These are phyloP conservation scores for Eutypella sp. DNA, from an alignment of 2,329 filamentous ascomycete species.

Conservation along the genomic window DNA sequence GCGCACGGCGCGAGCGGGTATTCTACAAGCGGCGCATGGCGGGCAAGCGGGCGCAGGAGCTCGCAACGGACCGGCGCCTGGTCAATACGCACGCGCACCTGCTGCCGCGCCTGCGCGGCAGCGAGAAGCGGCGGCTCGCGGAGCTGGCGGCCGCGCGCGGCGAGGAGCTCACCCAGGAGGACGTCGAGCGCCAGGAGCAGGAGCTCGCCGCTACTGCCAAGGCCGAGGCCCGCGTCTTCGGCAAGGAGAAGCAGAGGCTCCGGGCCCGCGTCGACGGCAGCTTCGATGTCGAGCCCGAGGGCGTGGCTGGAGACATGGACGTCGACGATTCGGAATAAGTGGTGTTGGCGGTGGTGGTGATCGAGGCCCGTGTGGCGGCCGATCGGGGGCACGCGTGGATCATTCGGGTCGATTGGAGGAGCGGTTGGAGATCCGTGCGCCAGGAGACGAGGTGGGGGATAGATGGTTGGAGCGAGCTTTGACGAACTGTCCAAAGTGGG, in stretches of 20 bases:
- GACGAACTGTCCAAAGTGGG: neutral
- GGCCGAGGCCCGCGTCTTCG: slow-evolving; percentile 31
- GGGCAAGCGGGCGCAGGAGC: slow-evolving; percentile 79
- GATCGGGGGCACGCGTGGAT: too few relatives aligned
- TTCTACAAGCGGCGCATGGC: slow-evolving; percentile 95
- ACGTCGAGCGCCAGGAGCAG: slow-evolving; percentile 32
- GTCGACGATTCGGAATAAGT: slow-evolving; percentile 28
- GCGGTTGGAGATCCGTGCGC: slow-evolving; percentile 28
- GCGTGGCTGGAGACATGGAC: slow-evolving; percentile 34
- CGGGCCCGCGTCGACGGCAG: slow-evolving; percentile 34
- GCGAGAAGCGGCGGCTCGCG: slow-evolving; percentile 56
- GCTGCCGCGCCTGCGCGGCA: slow-evolving; percentile 66
- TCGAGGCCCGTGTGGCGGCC: slow-evolving; percentile 13
- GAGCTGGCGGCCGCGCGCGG: slow-evolving; percentile 10
- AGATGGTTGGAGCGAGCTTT: neutral
- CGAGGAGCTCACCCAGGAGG: slow-evolving; percentile 23
- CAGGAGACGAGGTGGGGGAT: neutral
- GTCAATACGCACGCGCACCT: slow-evolving; percentile 91
- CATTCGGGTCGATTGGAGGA: too few relatives aligned
- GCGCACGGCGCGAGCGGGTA: slow-evolving; percentile 74
- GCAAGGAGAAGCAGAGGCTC: slow-evolving; percentile 35
- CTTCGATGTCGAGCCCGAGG: slow-evolving; percentile 36
- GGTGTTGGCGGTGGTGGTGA: slow-evolving; percentile 1
- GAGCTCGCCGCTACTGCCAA: slow-evolving; percentile 13
- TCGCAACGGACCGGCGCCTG: slow-evolving; percentile 76